Base-by-base conservation (phyloP, 2,329 filamentous ascomycete species). In the Aspergillus piperis region DNA sequence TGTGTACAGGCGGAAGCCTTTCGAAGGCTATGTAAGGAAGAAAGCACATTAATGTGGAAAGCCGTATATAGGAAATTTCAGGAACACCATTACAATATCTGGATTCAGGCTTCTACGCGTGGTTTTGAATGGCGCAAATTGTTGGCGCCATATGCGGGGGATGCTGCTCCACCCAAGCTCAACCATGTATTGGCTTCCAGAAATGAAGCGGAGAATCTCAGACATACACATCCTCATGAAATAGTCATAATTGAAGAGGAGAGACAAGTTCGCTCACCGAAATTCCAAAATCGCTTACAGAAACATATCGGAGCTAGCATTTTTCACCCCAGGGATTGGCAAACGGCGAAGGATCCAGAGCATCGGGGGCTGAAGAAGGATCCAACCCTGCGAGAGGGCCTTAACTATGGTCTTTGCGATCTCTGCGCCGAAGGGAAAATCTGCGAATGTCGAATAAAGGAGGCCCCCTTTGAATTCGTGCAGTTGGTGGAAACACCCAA, bases 401-500 rank as follows among this genome's bases (percentile, higher is more conserved):
- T 38, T 6, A 60, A 19, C 2, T 36, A 69, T 41, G 63, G 64
- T 1, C 11, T 10, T 3, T 75, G 71, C 44, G 21, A 55, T 15
- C 11, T 69, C 2, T 74, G 70, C 51, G 25, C 25, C 6, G 58
- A 61, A 6, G 3, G 3, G 3, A 32, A 54, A 3, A 21, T 25
- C 8, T 75, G 73, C 56, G n/a, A 57, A 2, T 75, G 72, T 55
- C 17, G 17, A 3, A 7, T 68, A 8, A 38, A 47, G 8, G 63
- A 61, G 41, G 62, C 66, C 5, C 57, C 75, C 10, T 63, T 74
- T n/a, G 74, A 77, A 52, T 62, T 76, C 1, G 56, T 66, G 23
- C 66, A 75, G 27, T 73, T 71, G 48, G 64, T 63, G 8, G 21
- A 21, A 1, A 71, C 61, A n/a, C 70, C n/a, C 1, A 71, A 58